These are phyloP conservation scores for Hirsutella thompsonii DNA, from an alignment of 2,329 filamentous ascomycete genomes.

Conservation along the genomic window DNA sequence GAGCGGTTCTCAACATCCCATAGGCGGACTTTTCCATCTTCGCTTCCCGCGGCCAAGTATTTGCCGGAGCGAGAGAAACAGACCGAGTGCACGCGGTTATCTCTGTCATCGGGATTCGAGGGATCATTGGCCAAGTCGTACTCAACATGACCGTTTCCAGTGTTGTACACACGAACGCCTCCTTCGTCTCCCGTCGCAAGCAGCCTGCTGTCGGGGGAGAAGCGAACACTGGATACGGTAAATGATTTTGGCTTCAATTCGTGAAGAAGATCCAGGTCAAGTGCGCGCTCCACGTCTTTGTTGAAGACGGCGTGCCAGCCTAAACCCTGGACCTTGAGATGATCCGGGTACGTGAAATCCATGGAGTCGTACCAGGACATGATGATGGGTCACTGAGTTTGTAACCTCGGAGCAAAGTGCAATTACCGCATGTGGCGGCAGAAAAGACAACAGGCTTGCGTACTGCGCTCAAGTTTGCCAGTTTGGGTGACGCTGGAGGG, in stretches of 20 bases:
- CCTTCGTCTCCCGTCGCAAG: not conserved
- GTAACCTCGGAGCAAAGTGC: too few relatives aligned
- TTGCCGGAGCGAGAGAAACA: not conserved
- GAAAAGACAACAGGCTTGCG: too few relatives aligned
- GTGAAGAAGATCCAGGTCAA: not conserved
- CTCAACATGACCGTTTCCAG: not conserved
- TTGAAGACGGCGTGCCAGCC: not conserved
- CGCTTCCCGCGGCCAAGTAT: not conserved
- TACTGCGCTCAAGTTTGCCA: too few relatives aligned
- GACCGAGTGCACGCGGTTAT: not conserved
- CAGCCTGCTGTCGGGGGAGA: not conserved
- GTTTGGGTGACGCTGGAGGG: too few relatives aligned
- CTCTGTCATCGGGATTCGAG: not conserved
- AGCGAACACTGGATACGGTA: not conserved
- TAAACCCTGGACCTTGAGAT: not conserved
- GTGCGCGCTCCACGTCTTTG: not conserved
- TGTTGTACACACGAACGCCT: not conserved
- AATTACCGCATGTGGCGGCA: too few relatives aligned
- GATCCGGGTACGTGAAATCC: too few relatives aligned
- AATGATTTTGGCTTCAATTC: not conserved
- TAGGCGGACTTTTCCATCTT: not conserved
- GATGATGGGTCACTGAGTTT: too few relatives aligned
- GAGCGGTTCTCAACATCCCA: not conserved
- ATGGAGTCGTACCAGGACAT: too few relatives aligned
- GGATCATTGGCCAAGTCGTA: not conserved